Evolutionary conservation across 176 grass and related monocot species (phyloP).

Genomic region (Carex littledalei): DNA sequence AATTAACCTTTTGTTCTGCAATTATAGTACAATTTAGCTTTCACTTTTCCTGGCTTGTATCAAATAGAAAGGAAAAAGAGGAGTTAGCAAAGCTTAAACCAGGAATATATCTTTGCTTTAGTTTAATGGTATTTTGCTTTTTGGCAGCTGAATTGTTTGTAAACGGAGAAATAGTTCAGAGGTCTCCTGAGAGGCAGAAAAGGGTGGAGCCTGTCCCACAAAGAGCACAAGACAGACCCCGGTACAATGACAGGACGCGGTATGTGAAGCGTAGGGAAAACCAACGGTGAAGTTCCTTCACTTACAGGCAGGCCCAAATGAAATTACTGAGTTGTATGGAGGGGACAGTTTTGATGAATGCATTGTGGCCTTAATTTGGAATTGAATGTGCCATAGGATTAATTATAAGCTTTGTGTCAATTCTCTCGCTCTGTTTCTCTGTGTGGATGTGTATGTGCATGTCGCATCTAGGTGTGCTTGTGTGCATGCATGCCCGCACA

Average conservation of each 20-base stretch:
- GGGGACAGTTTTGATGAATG: neutral
- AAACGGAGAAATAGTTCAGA: slow-evolving; percentile 81
- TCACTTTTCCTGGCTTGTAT: neutral
- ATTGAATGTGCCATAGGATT: neutral
- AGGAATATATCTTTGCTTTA: neutral
- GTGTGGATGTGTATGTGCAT: neutral
- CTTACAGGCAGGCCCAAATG: neutral
- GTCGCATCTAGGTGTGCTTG: neutral
- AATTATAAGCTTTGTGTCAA: neutral
- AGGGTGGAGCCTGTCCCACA: slow-evolving; percentile 83
- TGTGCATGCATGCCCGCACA: no score
- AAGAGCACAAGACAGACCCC: slow-evolving; percentile 82
- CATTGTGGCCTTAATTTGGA: neutral
- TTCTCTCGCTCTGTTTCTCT: neutral
- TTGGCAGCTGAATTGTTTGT: slow-evolving; percentile 92
- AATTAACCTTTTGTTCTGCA: neutral
- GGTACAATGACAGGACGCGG: slow-evolving; percentile 81
- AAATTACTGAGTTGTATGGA: neutral
- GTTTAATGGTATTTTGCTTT: slow-evolving; percentile 24
- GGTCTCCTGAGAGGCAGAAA: slow-evolving; percentile 90
- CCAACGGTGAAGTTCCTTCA: slow-evolving; percentile 40
- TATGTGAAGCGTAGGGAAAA: slow-evolving; percentile 86
- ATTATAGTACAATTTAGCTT: neutral
- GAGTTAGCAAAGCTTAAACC: neutral
- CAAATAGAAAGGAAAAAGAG: neutral